These are phyloP conservation scores for Phytophthora pluvialis DNA, from an alignment of 352 stramenopile genomes.

Conservation along the genomic window DNA sequence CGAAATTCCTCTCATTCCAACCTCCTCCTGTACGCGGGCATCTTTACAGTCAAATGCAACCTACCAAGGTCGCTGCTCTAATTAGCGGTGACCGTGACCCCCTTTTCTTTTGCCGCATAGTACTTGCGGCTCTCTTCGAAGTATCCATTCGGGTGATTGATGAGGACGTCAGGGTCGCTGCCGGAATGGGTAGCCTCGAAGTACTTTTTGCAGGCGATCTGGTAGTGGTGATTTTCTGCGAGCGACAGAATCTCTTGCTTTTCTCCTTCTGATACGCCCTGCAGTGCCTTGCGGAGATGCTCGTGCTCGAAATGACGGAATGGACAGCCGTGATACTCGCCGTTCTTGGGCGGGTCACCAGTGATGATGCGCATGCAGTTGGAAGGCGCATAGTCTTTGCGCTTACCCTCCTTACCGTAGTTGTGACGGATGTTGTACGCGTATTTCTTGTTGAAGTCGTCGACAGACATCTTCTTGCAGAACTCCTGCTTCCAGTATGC, in stretches of 20 bases:
- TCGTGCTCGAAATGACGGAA: slow-evolving; percentile 96
- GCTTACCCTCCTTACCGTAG: slow-evolving; percentile 99
- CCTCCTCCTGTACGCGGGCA: not conserved
- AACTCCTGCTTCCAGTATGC: slow-evolving; percentile 96
- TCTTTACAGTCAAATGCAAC: slow-evolving; percentile 1
- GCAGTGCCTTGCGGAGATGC: slow-evolving; percentile 91
- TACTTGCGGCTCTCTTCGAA: slow-evolving; percentile 97
- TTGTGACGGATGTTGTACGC: slow-evolving; percentile 99
- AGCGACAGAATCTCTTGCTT: slow-evolving; percentile 94
- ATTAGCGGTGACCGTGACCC: slow-evolving; percentile 53
- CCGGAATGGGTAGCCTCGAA: slow-evolving; percentile 95
- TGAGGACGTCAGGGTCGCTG: slow-evolving; percentile 89
- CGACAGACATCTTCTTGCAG: slow-evolving; percentile 94
- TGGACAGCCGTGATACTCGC: slow-evolving; percentile 98
- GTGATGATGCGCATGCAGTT: slow-evolving; percentile 99
- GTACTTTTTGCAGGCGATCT: slow-evolving; percentile 98
- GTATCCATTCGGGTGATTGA: slow-evolving; percentile 99
- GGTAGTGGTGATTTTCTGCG: slow-evolving; percentile 94
- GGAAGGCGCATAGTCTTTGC: slow-evolving; percentile 96
- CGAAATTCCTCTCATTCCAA: slow-evolving; percentile 10
- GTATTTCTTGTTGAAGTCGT: slow-evolving; percentile 99
- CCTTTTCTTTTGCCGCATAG: slow-evolving; percentile 85
- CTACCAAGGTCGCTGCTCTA: slow-evolving; percentile 26
- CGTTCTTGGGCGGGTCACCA: slow-evolving; percentile 90
- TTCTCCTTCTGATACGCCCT: slow-evolving; percentile 78